These are phyloP conservation scores for Entomophthora muscae DNA, from an alignment of 371 early-diverging fungal genomes.

Conservation along the genomic window DNA sequence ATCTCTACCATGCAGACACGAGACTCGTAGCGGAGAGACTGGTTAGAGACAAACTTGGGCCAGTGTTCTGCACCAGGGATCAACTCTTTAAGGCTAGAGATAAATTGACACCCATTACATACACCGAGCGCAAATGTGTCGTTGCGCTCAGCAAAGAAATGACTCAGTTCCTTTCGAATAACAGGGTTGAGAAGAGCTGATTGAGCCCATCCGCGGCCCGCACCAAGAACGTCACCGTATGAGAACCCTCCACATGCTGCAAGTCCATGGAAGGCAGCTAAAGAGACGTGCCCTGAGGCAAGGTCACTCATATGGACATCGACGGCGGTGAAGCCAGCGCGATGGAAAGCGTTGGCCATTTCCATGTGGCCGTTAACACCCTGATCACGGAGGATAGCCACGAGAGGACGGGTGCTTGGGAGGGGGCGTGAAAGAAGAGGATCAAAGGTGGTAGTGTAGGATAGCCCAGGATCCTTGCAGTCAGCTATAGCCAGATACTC, in stretches of 20 bases:
- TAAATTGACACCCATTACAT: slow-evolving; percentile 96
- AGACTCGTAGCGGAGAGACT: slow-evolving; percentile 85
- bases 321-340: slow-evolving; percentile 76
- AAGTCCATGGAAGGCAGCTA: slow-evolving; percentile 64
- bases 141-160: slow-evolving; percentile 55
- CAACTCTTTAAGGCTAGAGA: slow-evolving; percentile 60
- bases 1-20: slow-evolving; percentile 66
- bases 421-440: slow-evolving; percentile 27
- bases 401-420: slow-evolving; percentile 42
- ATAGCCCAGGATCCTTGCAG: slow-evolving; percentile 53
- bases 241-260: slow-evolving; percentile 95
- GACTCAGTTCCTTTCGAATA: slow-evolving; percentile 50
- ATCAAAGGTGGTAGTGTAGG: slow-evolving; percentile 57
- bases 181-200: slow-evolving; percentile 51
- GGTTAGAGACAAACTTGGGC: slow-evolving; percentile 82
- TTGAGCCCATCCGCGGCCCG: slow-evolving; percentile 94
- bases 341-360: slow-evolving; percentile 83
- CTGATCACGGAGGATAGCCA: slow-evolving; percentile 90
- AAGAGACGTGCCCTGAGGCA: slow-evolving; percentile 39
- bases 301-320: slow-evolving; percentile 97
- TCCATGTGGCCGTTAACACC: slow-evolving; percentile 90
- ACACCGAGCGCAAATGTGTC: slow-evolving; percentile 91
- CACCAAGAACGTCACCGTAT: slow-evolving; percentile 94
- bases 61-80: slow-evolving; percentile 68
- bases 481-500: slow-evolving; percentile 59